These are phyloP conservation scores for Xylaria nigripes DNA, from an alignment of 495 filamentous ascomycete species.

Conservation along the genomic window DNA sequence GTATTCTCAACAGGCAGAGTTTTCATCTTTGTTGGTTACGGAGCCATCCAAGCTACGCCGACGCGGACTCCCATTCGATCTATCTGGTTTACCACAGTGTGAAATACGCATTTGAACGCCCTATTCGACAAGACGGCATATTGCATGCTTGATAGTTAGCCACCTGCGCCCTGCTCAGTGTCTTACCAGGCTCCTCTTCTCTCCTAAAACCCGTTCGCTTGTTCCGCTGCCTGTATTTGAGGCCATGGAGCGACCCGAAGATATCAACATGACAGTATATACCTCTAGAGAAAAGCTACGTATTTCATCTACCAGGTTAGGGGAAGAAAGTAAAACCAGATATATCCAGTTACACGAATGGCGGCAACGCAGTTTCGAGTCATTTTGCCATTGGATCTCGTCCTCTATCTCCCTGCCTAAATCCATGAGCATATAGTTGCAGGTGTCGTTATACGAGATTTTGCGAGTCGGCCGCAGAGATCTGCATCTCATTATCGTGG, in stretches of 20 bases:
- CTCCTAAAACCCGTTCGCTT: neutral
- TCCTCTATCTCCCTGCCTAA: neutral
- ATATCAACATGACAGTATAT: neutral
- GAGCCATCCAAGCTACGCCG: neutral
- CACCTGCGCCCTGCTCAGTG: neutral
- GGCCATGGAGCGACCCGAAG: neutral
- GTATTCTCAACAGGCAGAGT: neutral
- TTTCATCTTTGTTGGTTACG: neutral
- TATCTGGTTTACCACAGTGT: neutral
- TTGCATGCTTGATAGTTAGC: neutral
- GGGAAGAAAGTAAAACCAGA: neutral
- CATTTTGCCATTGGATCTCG: neutral
- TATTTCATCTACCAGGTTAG: neutral
- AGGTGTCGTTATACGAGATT: neutral
- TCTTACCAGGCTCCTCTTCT: neutral
- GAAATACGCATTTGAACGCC: neutral
- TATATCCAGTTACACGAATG: neutral
- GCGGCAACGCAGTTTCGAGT: neutral
- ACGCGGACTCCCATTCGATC: neutral
- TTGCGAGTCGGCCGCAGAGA: neutral
- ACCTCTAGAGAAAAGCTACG: neutral
- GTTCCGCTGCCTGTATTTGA: neutral
- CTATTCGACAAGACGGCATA: neutral
- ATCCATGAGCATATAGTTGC: neutral
- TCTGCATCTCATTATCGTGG: neutral